phyloP scores from a whole-genome alignment of 1,284 basidiomycete genomes.

The Puccinia triticina region DNA sequence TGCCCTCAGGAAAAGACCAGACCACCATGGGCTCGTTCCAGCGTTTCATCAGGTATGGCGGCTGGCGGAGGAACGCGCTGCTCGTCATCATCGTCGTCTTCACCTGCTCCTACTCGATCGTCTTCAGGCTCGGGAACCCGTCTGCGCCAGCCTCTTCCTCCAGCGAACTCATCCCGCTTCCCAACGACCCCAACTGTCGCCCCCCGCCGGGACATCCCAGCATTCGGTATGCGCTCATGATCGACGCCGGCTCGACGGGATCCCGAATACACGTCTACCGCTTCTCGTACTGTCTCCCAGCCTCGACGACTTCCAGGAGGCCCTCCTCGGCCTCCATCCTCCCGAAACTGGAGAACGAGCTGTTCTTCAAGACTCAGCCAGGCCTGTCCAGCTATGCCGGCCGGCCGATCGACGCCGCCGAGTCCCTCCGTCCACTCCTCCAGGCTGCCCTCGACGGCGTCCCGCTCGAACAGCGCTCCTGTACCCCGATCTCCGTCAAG shows the following conservation, averaged over 20 bases:
- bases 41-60: conserved; percentile 33
- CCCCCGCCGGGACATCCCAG: conserved; percentile 35
- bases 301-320: conserved; percentile 56
- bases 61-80: conserved; percentile 22
- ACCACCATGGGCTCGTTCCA: conserved; percentile 8
- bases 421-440: conserved; percentile 77
- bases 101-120: conserved; percentile 2
- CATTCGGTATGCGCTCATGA: conserved; percentile 87
- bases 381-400: conserved; percentile 75
- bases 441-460: conserved; percentile 78
- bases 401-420: conserved; percentile 70
- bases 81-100: conserved; percentile 18
- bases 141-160: not conserved
- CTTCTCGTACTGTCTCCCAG: conserved; percentile 83
- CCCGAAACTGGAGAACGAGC: conserved; percentile 87
- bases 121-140: conserved; percentile 3
- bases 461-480: conserved; percentile 70
- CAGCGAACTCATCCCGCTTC: not conserved
- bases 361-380: conserved; percentile 80
- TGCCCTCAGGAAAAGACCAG: not conserved
- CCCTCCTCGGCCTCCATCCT: conserved; percentile 53
- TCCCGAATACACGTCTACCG: conserved; percentile 98
- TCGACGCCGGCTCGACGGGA: conserved; percentile 96
- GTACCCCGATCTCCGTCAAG: conserved; percentile 89
- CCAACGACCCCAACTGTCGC: not conserved